phyloP scores from a whole-genome alignment of 2,329 filamentous ascomycete species.

The Rasamsonia emersonii region DNA sequence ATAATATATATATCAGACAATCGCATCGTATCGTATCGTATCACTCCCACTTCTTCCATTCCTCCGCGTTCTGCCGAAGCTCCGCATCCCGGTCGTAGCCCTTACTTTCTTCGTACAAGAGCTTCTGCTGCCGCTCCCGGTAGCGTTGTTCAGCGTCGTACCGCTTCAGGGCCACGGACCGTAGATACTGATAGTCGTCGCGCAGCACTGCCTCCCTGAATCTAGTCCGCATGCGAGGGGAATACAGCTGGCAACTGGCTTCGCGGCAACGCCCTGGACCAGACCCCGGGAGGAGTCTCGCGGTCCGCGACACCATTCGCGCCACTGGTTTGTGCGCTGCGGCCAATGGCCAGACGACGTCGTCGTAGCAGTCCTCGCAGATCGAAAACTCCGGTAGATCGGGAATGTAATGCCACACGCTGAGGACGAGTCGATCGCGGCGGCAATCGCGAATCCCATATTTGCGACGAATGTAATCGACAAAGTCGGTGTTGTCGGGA shows the following conservation, averaged over 20 bases:
- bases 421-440: constrained; percentile 53
- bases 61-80: constrained; percentile 40
- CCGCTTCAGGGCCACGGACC: constrained; percentile 50
- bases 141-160: constrained; percentile 52
- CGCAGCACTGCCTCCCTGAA: constrained; percentile 59
- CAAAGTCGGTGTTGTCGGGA: constrained; percentile 53
- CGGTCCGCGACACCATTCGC: constrained; percentile 54
- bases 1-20: not conserved
- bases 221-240: constrained; percentile 64
- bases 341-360: constrained; percentile 63
- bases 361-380: constrained; percentile 78
- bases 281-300: constrained; percentile 50
- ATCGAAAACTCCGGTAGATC: constrained; percentile 69
- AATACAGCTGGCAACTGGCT: constrained; percentile 70
- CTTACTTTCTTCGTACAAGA: constrained; percentile 47
- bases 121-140: constrained; percentile 45
- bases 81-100: constrained; percentile 46
- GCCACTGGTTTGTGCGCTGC: constrained; percentile 49
- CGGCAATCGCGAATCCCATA: constrained; percentile 55
- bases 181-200: constrained; percentile 60
- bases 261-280: constrained; percentile 22
- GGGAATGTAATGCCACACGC: constrained; percentile 71
- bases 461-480: constrained; percentile 54
- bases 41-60: constrained; percentile 48
- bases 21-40: constrained; percentile 6